These are phyloP conservation scores for Hansenula sp. DNA, from an alignment of 1,139 yeast species.

Conservation along the genomic window DNA sequence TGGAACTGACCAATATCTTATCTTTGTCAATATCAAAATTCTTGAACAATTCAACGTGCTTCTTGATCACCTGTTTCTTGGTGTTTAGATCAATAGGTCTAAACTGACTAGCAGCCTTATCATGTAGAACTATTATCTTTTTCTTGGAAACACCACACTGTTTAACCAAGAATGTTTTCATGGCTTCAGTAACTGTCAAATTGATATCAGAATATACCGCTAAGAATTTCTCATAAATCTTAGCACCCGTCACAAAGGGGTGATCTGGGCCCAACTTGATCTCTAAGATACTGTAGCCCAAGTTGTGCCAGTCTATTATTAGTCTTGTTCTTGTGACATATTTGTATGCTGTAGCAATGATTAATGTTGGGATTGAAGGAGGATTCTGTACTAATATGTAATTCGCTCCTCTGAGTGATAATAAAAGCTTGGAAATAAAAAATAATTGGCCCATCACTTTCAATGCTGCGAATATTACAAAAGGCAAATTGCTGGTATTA, in stretches of 20 bases:
- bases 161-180: conserved; percentile 56
- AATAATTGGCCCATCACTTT: conserved; percentile 60
- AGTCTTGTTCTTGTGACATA: conserved; percentile 54
- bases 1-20: conserved; percentile 73
- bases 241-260: conserved; percentile 59
- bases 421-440: conserved; percentile 42
- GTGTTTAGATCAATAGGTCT: conserved; percentile 38
- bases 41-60: conserved; percentile 35
- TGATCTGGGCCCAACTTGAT: conserved; percentile 49
- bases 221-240: conserved; percentile 51
- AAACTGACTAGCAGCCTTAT: conserved; percentile 73
- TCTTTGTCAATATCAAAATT: conserved; percentile 36
- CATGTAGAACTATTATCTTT: conserved; percentile 53
- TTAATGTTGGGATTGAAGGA: conserved; percentile 82
- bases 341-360: conserved; percentile 56
- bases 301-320: conserved; percentile 94
- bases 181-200: conserved; percentile 73
- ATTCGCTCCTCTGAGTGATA: conserved; percentile 57
- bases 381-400: conserved; percentile 88
- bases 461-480: conserved; percentile 49
- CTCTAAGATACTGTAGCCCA: conserved; percentile 81
- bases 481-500: conserved; percentile 46
- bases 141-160: conserved; percentile 43
- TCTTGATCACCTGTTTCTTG: conserved; percentile 34
- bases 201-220: conserved; percentile 66